Evolutionary conservation across 2,329 filamentous ascomycete species (phyloP), one percentile per base, ranked within the genome.

Genomic region (Xylariaceae sp.): DNA sequence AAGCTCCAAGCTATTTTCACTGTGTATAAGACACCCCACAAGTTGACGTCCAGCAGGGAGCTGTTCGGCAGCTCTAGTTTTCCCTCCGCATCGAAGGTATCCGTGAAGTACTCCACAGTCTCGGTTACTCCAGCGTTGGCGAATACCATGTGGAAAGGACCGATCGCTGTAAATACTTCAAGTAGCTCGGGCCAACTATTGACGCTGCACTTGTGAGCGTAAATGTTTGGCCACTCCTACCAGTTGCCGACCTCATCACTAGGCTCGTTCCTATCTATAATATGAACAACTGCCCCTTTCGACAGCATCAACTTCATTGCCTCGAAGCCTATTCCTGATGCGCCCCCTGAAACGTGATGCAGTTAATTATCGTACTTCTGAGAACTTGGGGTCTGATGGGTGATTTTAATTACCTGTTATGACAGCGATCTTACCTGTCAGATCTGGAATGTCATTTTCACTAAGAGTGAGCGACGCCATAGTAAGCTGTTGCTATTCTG

Each of bases 121-220:
- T 74, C 67, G 1, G 64, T 61, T 7, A 73, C 63, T 12, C 71
- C 73, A 17, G 72, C 71, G 48, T 74, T 74, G 23, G 70, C 66
- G 17, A 74, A 46, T 19, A 63, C 70, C 43, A 71, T 63, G 50
- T 75, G 67, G 11, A 74, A 40, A 6, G 56, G 49, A 0, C 63
- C 56, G 3, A 65, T 46, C 1, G 46, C 7, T n/a, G 46, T 33
- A 48, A 74, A 73, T 2, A 56, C 61, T 2, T 31, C 47, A 1
- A 29, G 12, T 8, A 73, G 65, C 11, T 61, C 37, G 1, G 26
- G 6, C 70, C 71, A 74, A n/a, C n/a, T n/a, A n/a, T n/a, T 36
- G 23, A 68, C 54, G 49, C 74, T 62, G 44, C 69, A 69, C 19
- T 60, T 34, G 11, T 59, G 56, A 12, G 36, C 39, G 24, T 50